Conservation (phyloP, 1,139 yeast genomes). For the Candida sp. region DNA sequence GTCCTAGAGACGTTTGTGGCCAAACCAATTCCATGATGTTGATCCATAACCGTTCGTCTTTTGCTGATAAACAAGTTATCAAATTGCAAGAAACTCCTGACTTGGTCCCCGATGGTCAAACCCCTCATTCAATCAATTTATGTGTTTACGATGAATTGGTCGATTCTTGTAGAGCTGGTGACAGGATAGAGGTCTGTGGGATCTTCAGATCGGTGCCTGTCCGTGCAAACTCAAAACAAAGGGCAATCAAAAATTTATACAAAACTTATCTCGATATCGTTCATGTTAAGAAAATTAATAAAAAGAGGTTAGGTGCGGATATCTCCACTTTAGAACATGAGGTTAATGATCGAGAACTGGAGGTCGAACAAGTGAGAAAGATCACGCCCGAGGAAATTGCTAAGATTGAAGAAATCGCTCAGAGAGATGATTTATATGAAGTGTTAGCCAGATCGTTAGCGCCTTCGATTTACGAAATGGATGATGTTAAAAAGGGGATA, state of each 20-base stretch:
- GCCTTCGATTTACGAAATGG: slow-evolving; percentile 93
- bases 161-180: slow-evolving; percentile 96
- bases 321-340: slow-evolving; percentile 55
- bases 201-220: slow-evolving; percentile 92
- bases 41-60: slow-evolving; percentile 86
- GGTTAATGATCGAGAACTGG: slow-evolving; percentile 52
- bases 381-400: slow-evolving; percentile 67
- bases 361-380: slow-evolving; percentile 72
- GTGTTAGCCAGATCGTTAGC: slow-evolving; percentile 90
- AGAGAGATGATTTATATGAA: slow-evolving; percentile 79
- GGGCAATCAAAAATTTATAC: slow-evolving; percentile 79
- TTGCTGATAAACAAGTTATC: slow-evolving; percentile 93
- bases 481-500: slow-evolving; percentile 95
- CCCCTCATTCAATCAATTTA: slow-evolving; percentile 93
- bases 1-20: slow-evolving; percentile 86
- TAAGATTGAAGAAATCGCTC: slow-evolving; percentile 57
- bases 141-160: slow-evolving; percentile 97
- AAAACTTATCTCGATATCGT: slow-evolving; percentile 95
- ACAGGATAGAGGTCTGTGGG: slow-evolving; percentile 92
- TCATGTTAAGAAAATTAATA: slow-evolving; percentile 84
- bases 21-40: slow-evolving; percentile 86
- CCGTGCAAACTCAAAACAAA: slow-evolving; percentile 78
- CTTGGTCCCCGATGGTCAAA: slow-evolving; percentile 96
- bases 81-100: slow-evolving; percentile 97
- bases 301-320: slow-evolving; percentile 79